Base-by-base conservation (phyloP, 176 grass and related monocot genomes). In the Cymbopogon citratus region DNA sequence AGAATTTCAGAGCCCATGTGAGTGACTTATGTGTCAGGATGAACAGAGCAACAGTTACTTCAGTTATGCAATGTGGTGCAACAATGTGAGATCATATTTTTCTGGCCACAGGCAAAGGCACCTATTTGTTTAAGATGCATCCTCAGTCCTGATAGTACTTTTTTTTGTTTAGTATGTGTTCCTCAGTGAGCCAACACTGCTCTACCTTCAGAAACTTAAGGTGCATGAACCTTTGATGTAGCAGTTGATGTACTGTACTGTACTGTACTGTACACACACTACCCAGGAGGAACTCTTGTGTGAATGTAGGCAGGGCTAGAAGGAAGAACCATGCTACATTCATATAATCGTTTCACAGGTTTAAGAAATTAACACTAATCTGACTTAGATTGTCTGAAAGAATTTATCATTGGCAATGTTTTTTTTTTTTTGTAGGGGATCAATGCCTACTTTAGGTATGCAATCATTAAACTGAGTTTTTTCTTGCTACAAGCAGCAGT, bases 1-100 rank as follows among this genome's bases (percentile, higher is more conserved):
- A 62, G 71, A 34, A 69, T 80, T 80, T 81, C 41, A 73, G 52
- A 27, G 43, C 28, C 69, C 76, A 84, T 80, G 70, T 75, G 63
- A 10, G 63, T 75, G 62, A 10, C 23, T 49, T 38, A 15, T 48
- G 73, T 69, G 69, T 61, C 39, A 75, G 81, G 72, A 74, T 75
- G 29, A 84, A 60, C 2, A 51, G 8, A 52, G 31, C 70, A 80
- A 85, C 70, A 43, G 63, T 84, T 84, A 45, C 71, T 80, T 64
- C 70, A 76, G 71, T 71, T 76, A 56, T 56, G 63, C 64, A 81
- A 28, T 73, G 59, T 70, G 63, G 54, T 76, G 33, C 71, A 63
- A 76, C 21, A 14, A 84, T 60, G 40, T 63, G 4, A 3, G 28
- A 15, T 25, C 18, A 40, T 21, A 11, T 28, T 79, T 85, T 77